Base-by-base conservation (phyloP, 2,329 filamentous ascomycete species). In the Aspergillus phoenicis region DNA sequence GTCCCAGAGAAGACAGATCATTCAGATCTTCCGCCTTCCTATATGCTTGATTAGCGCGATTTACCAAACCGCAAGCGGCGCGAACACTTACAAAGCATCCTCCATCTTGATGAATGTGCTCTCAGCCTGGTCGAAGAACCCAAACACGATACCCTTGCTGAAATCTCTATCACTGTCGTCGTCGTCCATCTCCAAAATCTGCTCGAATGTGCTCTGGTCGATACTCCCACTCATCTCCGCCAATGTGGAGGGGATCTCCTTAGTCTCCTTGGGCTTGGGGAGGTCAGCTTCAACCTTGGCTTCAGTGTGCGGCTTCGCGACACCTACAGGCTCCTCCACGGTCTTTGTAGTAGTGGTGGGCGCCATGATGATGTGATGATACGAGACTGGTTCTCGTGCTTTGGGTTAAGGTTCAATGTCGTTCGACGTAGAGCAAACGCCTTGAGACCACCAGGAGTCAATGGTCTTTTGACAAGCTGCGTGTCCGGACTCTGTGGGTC, bases 181-280 rank as follows among this genome's bases (percentile, higher is more conserved):
- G 66, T 98, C 95, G 76, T 99, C 95, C 94, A 99, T 97, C 78
- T 98, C 95, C 64, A 98, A 86, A 75, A 99, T 98, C 82, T 98
- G 95, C 70, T 89, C 88, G 71, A 99, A 99, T 59, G 93, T 96
- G 58, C 78, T 75, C 63, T 83, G 80, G 76, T 98, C 94, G 78
- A 99, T 88, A 73, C 84, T 84, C 66, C 95, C 90, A 62, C 87
- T 88, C 66, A 92, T 86, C 62, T 91, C 86, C 62, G 83, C 82
- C 70, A 87, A 76, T 63, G 78, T 81, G 33, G 52, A 65, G 10
- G 53, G 58, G 59, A 51, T 51, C 28, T 24, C 24, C 26, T 56
- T 56, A n/a, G 80, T 76, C 64, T 83, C 78, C 68, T 82, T 80
- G 77, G 80, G 74, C 76, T 78, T 66, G 13, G 47, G 39, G 49